These are phyloP conservation scores for Diaporthe sp. DNA, from an alignment of 2,329 filamentous ascomycete species.

Conservation along the genomic window DNA sequence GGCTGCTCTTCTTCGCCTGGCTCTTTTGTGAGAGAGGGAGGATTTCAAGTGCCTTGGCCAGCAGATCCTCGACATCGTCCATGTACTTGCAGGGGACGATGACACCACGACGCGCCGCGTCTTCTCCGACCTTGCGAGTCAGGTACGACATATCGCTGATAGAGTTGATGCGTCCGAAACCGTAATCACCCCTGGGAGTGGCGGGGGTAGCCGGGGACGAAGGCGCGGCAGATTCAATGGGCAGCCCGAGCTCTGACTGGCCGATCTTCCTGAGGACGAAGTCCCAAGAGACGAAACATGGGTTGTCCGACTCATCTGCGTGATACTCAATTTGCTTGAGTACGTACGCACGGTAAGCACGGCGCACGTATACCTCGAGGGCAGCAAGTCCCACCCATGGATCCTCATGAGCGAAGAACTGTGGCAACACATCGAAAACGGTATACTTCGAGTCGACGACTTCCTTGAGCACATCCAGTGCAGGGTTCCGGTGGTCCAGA, in stretches of 20 bases:
- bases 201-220: constrained; percentile 79
- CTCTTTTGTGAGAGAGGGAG: constrained; percentile 68
- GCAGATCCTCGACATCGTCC: constrained; percentile 90
- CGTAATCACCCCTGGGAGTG: constrained; percentile 60
- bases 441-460: constrained; percentile 99
- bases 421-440: constrained; percentile 93
- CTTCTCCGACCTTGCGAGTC: constrained; percentile 76
- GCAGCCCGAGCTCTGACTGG: constrained; percentile 88
- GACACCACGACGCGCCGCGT: constrained; percentile 90
- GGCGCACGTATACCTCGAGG: constrained; percentile 95
- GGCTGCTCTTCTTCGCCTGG: constrained; percentile 68
- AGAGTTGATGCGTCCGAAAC: constrained; percentile 88
- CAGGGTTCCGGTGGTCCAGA: constrained; percentile 95
- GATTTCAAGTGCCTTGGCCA: constrained; percentile 85
- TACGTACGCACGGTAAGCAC: constrained; percentile 95
- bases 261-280: constrained; percentile 95
- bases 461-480: constrained; percentile 92
- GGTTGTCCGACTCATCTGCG: constrained; percentile 75
- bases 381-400: constrained; percentile 94
- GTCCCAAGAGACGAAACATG: constrained; percentile 92
- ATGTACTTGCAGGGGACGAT: constrained; percentile 94
- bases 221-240: constrained; percentile 82
- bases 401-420: constrained; percentile 95
- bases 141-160: constrained; percentile 98
- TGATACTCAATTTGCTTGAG: constrained; percentile 92